Base-by-base conservation (phyloP, 805 yeast genomes). In the Barnettozyma sucrosica region DNA sequence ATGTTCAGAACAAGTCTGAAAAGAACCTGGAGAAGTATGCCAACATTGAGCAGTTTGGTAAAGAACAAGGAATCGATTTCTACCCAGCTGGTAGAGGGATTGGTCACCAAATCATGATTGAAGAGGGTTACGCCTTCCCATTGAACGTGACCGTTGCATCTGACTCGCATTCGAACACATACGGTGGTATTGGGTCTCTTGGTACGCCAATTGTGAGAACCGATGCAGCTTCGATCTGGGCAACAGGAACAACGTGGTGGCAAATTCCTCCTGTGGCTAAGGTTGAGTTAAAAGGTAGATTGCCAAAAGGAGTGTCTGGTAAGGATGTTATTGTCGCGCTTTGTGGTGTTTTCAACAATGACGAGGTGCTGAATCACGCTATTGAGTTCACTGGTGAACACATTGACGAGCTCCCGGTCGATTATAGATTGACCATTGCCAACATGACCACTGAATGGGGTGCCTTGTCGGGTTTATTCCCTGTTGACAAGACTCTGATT, bases 241-340 rank as follows among this genome's bases (percentile, higher is more conserved):
- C 99, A 11, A 93, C 99, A 0, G 98, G 98, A 36, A 95, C 89
- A 70, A 93, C 99, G 4, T 93, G 99, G 99, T 93, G 99, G 99
- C 99, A 95, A 77, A 88, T 93, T 47, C 99, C 99, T 3, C 98
- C 99, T 0, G 98, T 93, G 21, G 99, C 98, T 32, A 80, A 82
- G 59, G 98, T 93, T 9, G 95, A 88, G 65, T 76, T 93, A 47
- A 72, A 76, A 54, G 97, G 97, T 38, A 67, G 77, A 55, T 75
- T 93, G 49, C 96, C 95, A 11, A 68, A 75, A 44, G 97, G 97
- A 16, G 89, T 88, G 16, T 81, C 96, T 3, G 99, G 99, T 52
- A 93, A 93, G 67, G 99, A 93, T 69, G 93, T 93, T 44, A 93
- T 93, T 64, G 95, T 95, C 20, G 93, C 97, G 0, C 75, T 93